These are phyloP conservation scores for Pseudogymnoascus sp. DNA, from an alignment of 2,329 filamentous ascomycete genomes.

Conservation along the genomic window DNA sequence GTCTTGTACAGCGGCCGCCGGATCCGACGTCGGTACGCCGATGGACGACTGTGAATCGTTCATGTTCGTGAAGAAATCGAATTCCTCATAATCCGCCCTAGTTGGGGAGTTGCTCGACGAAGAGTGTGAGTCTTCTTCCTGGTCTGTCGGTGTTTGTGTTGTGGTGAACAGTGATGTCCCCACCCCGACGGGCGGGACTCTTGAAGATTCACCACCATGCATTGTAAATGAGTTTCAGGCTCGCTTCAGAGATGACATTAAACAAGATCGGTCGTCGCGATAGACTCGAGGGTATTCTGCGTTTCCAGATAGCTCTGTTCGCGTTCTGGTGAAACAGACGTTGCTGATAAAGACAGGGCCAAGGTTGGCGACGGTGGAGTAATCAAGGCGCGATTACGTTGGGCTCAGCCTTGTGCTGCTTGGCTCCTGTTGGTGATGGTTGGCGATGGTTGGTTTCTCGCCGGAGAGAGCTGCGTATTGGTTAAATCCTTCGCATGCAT, in stretches of 20 bases:
- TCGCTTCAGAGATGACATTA: slow-evolving; percentile 1
- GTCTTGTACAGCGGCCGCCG: slow-evolving; percentile 61
- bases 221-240: slow-evolving; percentile 2
- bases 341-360: background rate
- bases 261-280: slow-evolving; percentile 1
- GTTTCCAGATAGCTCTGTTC: background rate
- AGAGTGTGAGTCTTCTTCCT: slow-evolving; percentile 28
- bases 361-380: background rate
- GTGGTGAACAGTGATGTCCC: background rate
- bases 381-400: slow-evolving; percentile 8
- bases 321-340: background rate
- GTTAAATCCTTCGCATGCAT: background rate
- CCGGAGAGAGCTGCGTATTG: background rate
- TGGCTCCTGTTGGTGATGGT: slow-evolving; percentile 5
- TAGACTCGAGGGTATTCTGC: background rate
- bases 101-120: slow-evolving; percentile 64
- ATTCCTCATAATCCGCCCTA: slow-evolving; percentile 78
- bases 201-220: background rate
- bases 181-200: background rate
- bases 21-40: slow-evolving; percentile 68
- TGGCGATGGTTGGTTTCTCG: background rate
- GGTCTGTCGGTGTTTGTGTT: slow-evolving; percentile 13
- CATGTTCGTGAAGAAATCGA: slow-evolving; percentile 79
- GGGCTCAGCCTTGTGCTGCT: slow-evolving; percentile 4
- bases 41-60: slow-evolving; percentile 94